Evolutionary conservation across 1,284 basidiomycete species (phyloP).

Genomic region (Pascua sp.): DNA sequence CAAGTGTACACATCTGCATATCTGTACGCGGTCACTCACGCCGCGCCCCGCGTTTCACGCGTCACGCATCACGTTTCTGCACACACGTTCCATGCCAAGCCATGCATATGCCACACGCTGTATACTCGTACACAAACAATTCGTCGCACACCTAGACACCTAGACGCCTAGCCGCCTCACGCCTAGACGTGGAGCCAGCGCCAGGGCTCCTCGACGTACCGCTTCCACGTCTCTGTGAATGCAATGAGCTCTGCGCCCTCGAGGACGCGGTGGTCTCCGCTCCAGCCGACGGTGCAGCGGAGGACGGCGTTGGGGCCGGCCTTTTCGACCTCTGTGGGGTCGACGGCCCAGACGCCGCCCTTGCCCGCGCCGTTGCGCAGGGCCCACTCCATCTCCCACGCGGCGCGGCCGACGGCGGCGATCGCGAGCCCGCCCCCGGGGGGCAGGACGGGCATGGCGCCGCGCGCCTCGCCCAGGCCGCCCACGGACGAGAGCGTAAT

Average conservation of each 20-base stretch:
- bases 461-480: slow-evolving; percentile 67
- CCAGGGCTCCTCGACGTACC: slow-evolving; percentile 74
- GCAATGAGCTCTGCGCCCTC: slow-evolving; percentile 89
- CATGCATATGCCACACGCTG: too few relatives aligned
- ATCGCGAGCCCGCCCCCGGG: slow-evolving; percentile 87
- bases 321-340: slow-evolving; percentile 53
- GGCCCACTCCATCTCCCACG: slow-evolving; percentile 55
- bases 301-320: slow-evolving; percentile 55
- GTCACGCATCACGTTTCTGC: too few relatives aligned
- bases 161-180: too few relatives aligned
- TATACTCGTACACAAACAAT: too few relatives aligned
- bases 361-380: slow-evolving; percentile 16
- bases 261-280: slow-evolving; percentile 78
- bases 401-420: slow-evolving; percentile 79
- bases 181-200: slow-evolving; percentile 48
- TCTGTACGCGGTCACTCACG: too few relatives aligned
- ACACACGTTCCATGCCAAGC: too few relatives aligned
- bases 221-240: slow-evolving; percentile 85
- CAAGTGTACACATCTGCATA: too few relatives aligned
- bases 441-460: slow-evolving; percentile 73
- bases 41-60: too few relatives aligned
- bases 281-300: slow-evolving; percentile 75
- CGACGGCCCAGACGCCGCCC: slow-evolving; percentile 60
- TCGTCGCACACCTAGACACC: too few relatives aligned
- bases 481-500: slow-evolving; percentile 86